A percentile compares a stretch with the other conserved stretches of the same genome.
Evolutionary conservation across 305 asterid species (phyloP).

Genomic region (Fraxinus velutina): DNA sequence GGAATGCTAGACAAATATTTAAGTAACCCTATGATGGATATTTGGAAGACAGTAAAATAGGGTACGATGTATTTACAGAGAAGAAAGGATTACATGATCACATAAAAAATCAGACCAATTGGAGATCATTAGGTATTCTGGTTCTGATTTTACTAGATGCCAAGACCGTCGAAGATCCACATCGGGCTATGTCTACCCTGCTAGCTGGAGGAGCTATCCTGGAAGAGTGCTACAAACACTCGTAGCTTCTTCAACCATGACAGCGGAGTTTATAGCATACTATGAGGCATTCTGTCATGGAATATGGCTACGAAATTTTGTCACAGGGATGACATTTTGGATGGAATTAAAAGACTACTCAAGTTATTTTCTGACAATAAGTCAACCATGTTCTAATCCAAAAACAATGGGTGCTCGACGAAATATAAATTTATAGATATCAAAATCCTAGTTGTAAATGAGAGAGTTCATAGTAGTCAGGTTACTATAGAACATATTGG

Average conservation of each 20-base stretch:
- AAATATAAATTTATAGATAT: too few relatives aligned
- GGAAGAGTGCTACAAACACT: not conserved
- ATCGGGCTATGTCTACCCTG: not conserved
- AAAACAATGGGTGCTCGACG: not conserved
- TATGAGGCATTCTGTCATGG: not conserved
- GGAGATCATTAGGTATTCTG: not conserved
- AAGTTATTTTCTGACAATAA: not conserved
- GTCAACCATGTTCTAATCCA: not conserved
- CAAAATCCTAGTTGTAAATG: not conserved
- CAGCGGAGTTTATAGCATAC: not conserved
- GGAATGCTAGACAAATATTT: not conserved
- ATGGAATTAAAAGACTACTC: not conserved
- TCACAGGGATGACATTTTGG: not conserved
- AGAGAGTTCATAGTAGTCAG: not conserved
- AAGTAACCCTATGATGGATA: not conserved
- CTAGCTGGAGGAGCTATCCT: not conserved
- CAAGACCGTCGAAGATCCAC: not conserved
- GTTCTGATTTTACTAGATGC: not conserved
- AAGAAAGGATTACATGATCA: not conserved
- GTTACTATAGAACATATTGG: not conserved
- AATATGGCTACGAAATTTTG: not conserved
- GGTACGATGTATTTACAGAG: not conserved
- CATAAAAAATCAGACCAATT: not conserved
- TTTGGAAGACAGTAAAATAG: not conserved
- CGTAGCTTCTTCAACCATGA: not conserved